Conservation (phyloP, 2,329 filamentous ascomycete species). For the Fusarium albidum region DNA sequence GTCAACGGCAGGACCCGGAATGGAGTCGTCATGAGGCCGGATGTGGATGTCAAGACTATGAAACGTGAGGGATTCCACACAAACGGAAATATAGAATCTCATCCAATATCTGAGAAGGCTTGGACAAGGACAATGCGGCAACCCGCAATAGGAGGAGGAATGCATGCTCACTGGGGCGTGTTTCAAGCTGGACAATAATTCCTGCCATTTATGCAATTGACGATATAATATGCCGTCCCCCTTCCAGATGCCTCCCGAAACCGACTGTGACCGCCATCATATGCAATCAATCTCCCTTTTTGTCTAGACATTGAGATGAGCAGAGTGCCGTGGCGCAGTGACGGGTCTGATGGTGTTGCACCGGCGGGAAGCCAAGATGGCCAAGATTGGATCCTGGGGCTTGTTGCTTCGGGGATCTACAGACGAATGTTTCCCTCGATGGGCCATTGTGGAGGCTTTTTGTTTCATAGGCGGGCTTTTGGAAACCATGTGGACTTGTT, state of each 20-base stretch:
- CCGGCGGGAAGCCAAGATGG: not conserved
- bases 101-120: not conserved
- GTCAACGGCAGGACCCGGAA: not conserved
- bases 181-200: not conserved
- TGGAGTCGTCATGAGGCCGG: slow-evolving; percentile 1
- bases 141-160: not conserved
- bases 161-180: not conserved
- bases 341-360: slow-evolving; percentile 16
- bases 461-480: too few relatives aligned
- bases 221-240: slow-evolving; percentile 19
- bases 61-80: slow-evolving; percentile 9
- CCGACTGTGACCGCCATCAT: not conserved
- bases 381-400: too few relatives aligned
- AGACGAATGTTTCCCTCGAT: too few relatives aligned
- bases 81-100: slow-evolving; percentile 13
- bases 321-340: not conserved
- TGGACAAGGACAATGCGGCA: not conserved
- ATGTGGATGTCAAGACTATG: slow-evolving; percentile 3
- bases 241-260: not conserved
- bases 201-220: slow-evolving; percentile 19
- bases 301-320: slow-evolving; percentile 6
- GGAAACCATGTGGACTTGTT: too few relatives aligned
- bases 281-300: slow-evolving; percentile 1
- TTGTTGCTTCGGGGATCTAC: too few relatives aligned
- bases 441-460: too few relatives aligned